A percentile compares a stretch with the other conserved stretches of the same genome.
Evolutionary conservation across 345 rosid genomes (phyloP).

Genomic region (Aquilaria sinensis): DNA sequence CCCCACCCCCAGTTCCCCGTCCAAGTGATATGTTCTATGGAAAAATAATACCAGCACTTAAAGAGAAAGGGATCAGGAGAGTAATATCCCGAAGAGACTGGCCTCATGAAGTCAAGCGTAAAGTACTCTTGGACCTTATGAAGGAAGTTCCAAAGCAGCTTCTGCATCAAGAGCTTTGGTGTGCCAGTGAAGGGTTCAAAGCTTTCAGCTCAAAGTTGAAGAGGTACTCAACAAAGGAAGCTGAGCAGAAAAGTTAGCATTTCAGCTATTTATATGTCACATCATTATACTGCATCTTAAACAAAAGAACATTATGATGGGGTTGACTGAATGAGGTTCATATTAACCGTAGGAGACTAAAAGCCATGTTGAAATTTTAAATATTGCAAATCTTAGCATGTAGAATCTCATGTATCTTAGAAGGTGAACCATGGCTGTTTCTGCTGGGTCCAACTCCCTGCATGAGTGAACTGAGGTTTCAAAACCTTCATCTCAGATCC

Average conservation of each 20-base stretch:
- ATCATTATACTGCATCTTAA: too few relatives aligned
- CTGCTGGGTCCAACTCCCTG: too few relatives aligned
- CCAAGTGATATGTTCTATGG: constrained; percentile 99
- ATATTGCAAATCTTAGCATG: too few relatives aligned
- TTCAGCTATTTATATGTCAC: neutral
- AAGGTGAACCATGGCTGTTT: too few relatives aligned
- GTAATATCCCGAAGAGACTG: constrained; percentile 95
- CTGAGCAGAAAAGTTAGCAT: neutral
- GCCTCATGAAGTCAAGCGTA: constrained; percentile 96
- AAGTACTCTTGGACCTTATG: constrained; percentile 88
- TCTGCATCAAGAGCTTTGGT: constrained; percentile 90
- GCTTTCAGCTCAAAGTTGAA: constrained; percentile 77
- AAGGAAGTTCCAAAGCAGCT: constrained; percentile 87
- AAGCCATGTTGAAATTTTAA: too few relatives aligned
- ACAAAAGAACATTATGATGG: too few relatives aligned
- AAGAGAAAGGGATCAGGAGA: constrained; percentile 90
- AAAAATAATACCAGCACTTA: constrained; percentile 94
- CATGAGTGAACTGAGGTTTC: too few relatives aligned
- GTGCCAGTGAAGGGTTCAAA: constrained; percentile 94
- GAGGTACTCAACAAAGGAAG: constrained; percentile 36
- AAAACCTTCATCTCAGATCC: too few relatives aligned
- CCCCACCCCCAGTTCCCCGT: constrained; percentile 76
- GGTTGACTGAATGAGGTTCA: too few relatives aligned
- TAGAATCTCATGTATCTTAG: too few relatives aligned
- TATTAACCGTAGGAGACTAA: too few relatives aligned